phyloP scores from a whole-genome alignment of 2,329 filamentous ascomycete species.

The Harringtonia aguacate region DNA sequence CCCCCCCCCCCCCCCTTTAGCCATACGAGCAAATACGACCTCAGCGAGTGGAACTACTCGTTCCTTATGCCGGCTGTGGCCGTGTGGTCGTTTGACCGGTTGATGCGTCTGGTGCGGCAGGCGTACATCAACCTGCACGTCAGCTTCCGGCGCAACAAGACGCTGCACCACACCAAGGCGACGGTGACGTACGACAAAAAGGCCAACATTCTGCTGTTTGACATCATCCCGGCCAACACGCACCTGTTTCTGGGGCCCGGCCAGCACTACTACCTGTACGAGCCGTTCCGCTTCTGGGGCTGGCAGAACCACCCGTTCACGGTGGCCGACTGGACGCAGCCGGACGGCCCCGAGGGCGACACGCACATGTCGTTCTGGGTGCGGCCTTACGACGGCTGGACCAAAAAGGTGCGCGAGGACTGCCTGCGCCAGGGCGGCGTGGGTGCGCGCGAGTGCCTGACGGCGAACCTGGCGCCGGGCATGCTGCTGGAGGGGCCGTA shows the following conservation, averaged over 20 bases:
- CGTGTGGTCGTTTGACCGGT: slow-evolving; percentile 13
- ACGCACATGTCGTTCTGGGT: slow-evolving; percentile 3
- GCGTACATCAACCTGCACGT: slow-evolving; percentile 25
- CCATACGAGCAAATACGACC: slow-evolving; percentile 9
- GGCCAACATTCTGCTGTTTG: slow-evolving; percentile 3
- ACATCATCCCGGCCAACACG: background rate
- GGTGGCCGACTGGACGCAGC: slow-evolving; percentile 18
- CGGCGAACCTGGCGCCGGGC: background rate
- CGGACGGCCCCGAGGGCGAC: background rate
- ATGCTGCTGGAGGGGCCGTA: slow-evolving; percentile 8
- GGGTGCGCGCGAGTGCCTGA: too few species aligned
- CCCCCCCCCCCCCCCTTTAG: background rate
- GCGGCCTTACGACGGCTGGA: slow-evolving; percentile 7
- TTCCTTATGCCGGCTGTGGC: slow-evolving; percentile 7
- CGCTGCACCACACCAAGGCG: background rate
- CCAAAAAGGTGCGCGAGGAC: slow-evolving; percentile 1
- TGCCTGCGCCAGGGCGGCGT: background rate
- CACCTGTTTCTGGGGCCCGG: slow-evolving; percentile 20
- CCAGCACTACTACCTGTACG: slow-evolving; percentile 32
- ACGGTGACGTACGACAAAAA: background rate
- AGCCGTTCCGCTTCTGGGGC: slow-evolving; percentile 24
- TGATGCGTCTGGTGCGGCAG: slow-evolving; percentile 28
- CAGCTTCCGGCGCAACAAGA: background rate
- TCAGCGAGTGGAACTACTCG: slow-evolving; percentile 8
- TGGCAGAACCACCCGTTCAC: slow-evolving; percentile 42